Evolutionary conservation across 208 protist species (phyloP).

Genomic region (Perkinsela sp.): DNA sequence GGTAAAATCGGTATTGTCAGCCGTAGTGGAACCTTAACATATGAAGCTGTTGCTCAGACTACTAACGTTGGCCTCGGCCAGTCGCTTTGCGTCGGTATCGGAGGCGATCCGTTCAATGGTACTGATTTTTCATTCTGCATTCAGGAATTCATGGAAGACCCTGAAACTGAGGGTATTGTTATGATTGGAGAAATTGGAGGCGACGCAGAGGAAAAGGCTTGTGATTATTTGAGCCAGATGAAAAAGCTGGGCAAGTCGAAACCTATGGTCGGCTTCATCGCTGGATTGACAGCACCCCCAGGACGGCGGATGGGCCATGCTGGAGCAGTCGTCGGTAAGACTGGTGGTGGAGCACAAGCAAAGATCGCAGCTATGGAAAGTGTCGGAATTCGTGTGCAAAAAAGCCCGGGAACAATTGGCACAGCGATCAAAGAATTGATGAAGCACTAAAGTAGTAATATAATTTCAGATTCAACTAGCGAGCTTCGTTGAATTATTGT

Average conservation of each 20-base stretch:
- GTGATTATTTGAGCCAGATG: slow-evolving; percentile 57
- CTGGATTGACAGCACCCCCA: slow-evolving; percentile 87
- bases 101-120: slow-evolving; percentile 97
- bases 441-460: not conserved
- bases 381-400: not conserved
- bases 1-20: slow-evolving; percentile 96
- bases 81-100: slow-evolving; percentile 86
- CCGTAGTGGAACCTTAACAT: slow-evolving; percentile 94
- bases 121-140: slow-evolving; percentile 96
- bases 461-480: too few species aligned
- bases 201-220: slow-evolving; percentile 87
- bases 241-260: slow-evolving; percentile 73
- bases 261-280: slow-evolving; percentile 91
- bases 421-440: not conserved
- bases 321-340: slow-evolving; percentile 74
- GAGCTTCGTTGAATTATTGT: too few species aligned
- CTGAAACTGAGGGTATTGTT: slow-evolving; percentile 87
- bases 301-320: slow-evolving; percentile 85
- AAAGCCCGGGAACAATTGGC: not conserved
- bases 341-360: not conserved
- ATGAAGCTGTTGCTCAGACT: slow-evolving; percentile 96
- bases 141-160: slow-evolving; percentile 80
- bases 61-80: slow-evolving; percentile 78
- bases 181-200: slow-evolving; percentile 97
- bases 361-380: not conserved